Evolutionary conservation across 2,329 filamentous ascomycete genomes (phyloP), one percentile per base, ranked within the genome.

Genomic region (Ophiostoma ulmi): DNA sequence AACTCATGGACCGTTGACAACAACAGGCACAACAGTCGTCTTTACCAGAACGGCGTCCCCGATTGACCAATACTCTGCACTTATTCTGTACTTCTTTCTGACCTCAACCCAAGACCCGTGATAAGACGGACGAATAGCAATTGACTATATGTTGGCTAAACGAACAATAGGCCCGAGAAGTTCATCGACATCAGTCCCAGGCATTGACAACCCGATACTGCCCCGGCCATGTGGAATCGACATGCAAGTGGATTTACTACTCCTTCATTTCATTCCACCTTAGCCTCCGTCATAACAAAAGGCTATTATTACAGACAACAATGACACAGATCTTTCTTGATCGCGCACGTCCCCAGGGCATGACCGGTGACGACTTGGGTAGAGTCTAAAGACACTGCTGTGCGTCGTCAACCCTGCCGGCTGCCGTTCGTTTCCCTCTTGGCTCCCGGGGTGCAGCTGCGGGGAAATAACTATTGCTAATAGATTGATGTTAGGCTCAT

Each of bases 181-280:
- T 58, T 26, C 52, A 58, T 31, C 17, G n/a, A 26, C 31, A 64
- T 70, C 67, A 67, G 69, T 70, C 64, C 69, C 69, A n/a, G 31
- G 22, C 52, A 44, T 38, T 70, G 69, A 70, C 69, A 70, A 39
- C 64, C 31, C 26, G 52, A 70, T 52, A 35, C 22, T 41, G 67
- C 67, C 67, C 26, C 26, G 52, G 31, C 35, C 36, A 39, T 69
- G 52, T 41, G 31, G 36, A 63, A 39, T 31, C 58, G 58, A 63
- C 26, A 36, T 17, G 13, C 13, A 63, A 63, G 26, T 63, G 14
- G 58, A 63, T 35, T 63, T 35, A 35, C 26, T 63, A 2, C 5
- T 39, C 38, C 17, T 65, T 22, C 44, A 8, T 41, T 22, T 68
- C 2, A n/a, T 41, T 61, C 1, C 17, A 58, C 8, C n/a, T 5